phyloP scores from a whole-genome alignment of 2,329 filamentous ascomycete genomes.

The Phaeosphaeriaceae sp. region DNA sequence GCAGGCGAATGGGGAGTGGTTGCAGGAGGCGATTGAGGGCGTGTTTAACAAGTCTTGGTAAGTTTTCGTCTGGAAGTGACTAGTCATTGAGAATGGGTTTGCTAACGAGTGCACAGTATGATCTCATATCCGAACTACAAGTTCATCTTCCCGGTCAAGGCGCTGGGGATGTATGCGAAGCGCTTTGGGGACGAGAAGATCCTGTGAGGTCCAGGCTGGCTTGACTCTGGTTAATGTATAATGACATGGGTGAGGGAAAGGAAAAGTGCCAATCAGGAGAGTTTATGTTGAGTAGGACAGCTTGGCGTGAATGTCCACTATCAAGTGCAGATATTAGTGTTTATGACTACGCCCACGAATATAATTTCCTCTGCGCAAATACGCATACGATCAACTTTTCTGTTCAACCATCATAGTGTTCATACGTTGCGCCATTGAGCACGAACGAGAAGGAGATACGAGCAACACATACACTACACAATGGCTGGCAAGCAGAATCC shows the following conservation, averaged over 20 bases:
- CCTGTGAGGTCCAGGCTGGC: slow-evolving; percentile 9
- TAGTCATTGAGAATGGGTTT: too few species aligned
- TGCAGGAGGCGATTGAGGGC: slow-evolving; percentile 94
- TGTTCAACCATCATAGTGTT: background rate
- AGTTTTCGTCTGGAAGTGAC: slow-evolving; percentile 45
- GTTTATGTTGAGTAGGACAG: background rate
- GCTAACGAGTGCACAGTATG: slow-evolving; percentile 65
- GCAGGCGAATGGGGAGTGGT: slow-evolving; percentile 89
- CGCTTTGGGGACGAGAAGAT: slow-evolving; percentile 38
- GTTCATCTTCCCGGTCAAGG: slow-evolving; percentile 93
- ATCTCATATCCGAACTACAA: slow-evolving; percentile 99
- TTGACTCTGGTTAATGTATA: background rate
- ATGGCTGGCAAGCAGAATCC: background rate
- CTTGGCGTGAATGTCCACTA: background rate
- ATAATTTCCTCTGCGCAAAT: background rate
- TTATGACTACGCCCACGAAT: background rate
- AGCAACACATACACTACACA: background rate
- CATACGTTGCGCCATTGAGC: background rate
- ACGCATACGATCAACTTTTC: background rate
- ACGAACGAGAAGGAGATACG: background rate
- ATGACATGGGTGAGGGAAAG: background rate
- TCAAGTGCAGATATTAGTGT: background rate
- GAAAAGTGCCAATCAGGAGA: background rate
- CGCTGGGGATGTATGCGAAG: slow-evolving; percentile 82
- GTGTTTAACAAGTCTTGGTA: slow-evolving; percentile 98